Evolutionary conservation across 208 protist genomes (phyloP), one percentile per base, ranked within the genome.

Genomic region (Acanthamoeba castellanii): DNA sequence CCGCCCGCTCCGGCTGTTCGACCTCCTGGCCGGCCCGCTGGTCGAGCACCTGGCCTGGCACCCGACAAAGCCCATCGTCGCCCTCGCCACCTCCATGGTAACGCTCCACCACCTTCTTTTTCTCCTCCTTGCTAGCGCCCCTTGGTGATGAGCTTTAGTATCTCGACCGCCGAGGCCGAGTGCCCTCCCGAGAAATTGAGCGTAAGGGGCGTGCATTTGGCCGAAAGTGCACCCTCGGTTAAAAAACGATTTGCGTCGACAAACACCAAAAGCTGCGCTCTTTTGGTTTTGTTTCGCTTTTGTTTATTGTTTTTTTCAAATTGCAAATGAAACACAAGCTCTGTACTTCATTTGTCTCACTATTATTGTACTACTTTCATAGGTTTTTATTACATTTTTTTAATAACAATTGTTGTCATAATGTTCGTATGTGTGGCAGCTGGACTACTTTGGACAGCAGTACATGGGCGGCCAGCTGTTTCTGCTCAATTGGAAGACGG

Each of bases 61-160:
- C 74, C 74, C 74, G 27, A 82, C n/a, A 8, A 82, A 82, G 37
- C 74, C 74, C 42, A n/a, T 50, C 74, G 74, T 82, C 16, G 74
- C 74, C 74, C 30, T 82, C 37, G 74, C 74, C 74, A 82, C 74
- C 74, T 82, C 74, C 74, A 82, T 82, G 74, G 74, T 82, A 82
- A 4, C 18, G 2, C 6, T 30, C 59, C 59, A 9, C 3, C 59
- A 9, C 34, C 32, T 37, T 7, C 37, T 8, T 47, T 27, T 27
- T 74, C 22, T 11, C n/a, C 66, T 30, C n/a, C 66, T 74, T 37
- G 66, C 8, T 0, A 0, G 25, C 20, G 20, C 8, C 66, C 25
- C n/a, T 14, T 30, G 22, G 32, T 30, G 66, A 74, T 59, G 52
- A 0, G 52, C 16, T 2, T 20, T 74, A 18, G 32, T 9, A 74